Evolutionary conservation across 805 yeast genomes (phyloP), one percentile per base, ranked within the genome.

Genomic region (Lipomyces spencermartinsiae): DNA sequence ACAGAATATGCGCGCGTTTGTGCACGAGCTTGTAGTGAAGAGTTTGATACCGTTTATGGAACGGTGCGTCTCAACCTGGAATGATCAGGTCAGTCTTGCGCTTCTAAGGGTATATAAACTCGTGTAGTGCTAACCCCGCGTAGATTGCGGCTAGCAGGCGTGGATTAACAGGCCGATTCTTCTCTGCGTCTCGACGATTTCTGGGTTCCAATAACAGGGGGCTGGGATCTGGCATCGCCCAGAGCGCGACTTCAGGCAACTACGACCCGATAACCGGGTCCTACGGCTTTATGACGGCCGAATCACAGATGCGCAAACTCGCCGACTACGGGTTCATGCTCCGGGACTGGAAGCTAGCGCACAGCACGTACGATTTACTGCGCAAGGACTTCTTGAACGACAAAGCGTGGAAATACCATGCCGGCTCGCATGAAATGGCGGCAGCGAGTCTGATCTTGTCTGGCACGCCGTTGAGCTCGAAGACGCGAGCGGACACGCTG

Each of bases 291-390:
- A 81, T 85, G 1, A 82, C 92, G 0, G 84, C 88, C 0, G 97
- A 92, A 73, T 90, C 91, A 75, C 83, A 86, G 56, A 83, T 93
- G 34, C 82, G 98, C 61, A 89, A 90, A 75, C 80, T 94, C 34
- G 98, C 97, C 0, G 99, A 95, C 77, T 92, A 97, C 92, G 87
- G 93, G 6, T 87, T 94, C 74, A 91, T 95, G 87, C 79, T 93
- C n/a, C 85, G 93, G 49, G 97, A 95, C 80, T 94, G 90, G 82
- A 88, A 89, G 76, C 87, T 86, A 66, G 95, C 98, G 2, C 89
- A 90, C 74, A 82, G 90, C 0, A 90, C 92, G 0, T 94, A 94
- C 76, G 98, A 94, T 68, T 77, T 91, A 61, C 83, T 92, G 51
- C 89, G 89, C 68, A 89, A 90, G 74, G 97, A 93, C 76, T 89